These are phyloP conservation scores for Daldinia bambusicola DNA, from an alignment of 495 filamentous ascomycete species.

Conservation along the genomic window DNA sequence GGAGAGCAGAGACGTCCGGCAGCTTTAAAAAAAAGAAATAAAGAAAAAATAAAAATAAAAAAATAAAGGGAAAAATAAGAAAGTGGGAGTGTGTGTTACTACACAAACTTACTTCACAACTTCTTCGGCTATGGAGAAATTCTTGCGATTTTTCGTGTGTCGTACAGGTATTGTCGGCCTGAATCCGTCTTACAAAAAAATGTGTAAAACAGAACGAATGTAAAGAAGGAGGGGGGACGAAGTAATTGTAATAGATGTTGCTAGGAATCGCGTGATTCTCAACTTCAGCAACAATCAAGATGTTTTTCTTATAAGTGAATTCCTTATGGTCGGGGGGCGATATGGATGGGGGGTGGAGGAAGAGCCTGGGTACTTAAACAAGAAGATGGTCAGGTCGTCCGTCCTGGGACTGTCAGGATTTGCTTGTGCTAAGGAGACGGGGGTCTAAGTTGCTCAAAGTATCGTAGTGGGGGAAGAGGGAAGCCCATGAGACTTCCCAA, in stretches of 20 bases:
- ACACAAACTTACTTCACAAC: conserved; percentile 40
- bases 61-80: conserved; percentile 10
- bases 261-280: conserved; percentile 46
- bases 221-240: conserved; percentile 40
- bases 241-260: conserved; percentile 37
- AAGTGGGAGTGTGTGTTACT: conserved; percentile 41
- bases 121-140: conserved; percentile 42
- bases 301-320: conserved; percentile 46
- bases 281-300: conserved; percentile 41
- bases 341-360: conserved; percentile 43
- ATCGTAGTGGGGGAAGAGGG: conserved; percentile 44
- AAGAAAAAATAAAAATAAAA: conserved; percentile 22
- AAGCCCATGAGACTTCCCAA: conserved; percentile 43
- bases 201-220: conserved; percentile 48
- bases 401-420: conserved; percentile 33
- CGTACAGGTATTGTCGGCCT: conserved; percentile 39
- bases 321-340: conserved; percentile 42
- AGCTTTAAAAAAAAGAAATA: conserved; percentile 27
- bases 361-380: conserved; percentile 40
- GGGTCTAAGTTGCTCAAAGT: conserved; percentile 36
- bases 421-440: conserved; percentile 27
- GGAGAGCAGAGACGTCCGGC: conserved; percentile 38
- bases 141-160: conserved; percentile 23
- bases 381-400: conserved; percentile 32
- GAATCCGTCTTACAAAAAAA: conserved; percentile 45